Percentiles rank a stretch among this genome's conserved stretches.
Evolutionary conservation across 768 basidiomycete species (phyloP).

Genomic region (Gautieria morchelliformis): DNA sequence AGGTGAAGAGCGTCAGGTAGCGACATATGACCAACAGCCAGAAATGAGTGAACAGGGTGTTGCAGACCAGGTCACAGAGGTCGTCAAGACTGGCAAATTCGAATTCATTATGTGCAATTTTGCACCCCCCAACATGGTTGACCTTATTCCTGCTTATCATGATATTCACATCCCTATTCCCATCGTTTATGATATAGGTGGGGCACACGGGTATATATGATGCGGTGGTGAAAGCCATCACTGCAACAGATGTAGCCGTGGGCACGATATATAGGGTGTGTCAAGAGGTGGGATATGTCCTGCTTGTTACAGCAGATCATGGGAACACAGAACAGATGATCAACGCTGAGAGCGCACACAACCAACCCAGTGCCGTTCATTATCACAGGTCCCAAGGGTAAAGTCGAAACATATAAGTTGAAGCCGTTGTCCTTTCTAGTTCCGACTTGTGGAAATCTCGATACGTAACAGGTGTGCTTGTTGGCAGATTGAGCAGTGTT

Average conservation of each 20-base stretch:
- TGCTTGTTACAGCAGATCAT: slow-evolving; percentile 87
- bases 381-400: slow-evolving; percentile 54
- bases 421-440: too few species aligned
- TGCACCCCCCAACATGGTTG: slow-evolving; percentile 92
- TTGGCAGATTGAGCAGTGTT: too few species aligned
- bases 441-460: too few species aligned
- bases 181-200: slow-evolving; percentile 34
- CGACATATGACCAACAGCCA: slow-evolving; percentile 88
- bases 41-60: slow-evolving; percentile 85
- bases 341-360: slow-evolving; percentile 77
- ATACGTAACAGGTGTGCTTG: too few species aligned
- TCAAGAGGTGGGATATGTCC: slow-evolving; percentile 74
- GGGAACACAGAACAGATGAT: slow-evolving; percentile 95
- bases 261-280: slow-evolving; percentile 82
- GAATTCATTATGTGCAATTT: slow-evolving; percentile 98
- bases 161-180: background rate
- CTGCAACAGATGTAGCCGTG: slow-evolving; percentile 83
- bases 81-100: slow-evolving; percentile 56
- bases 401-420: too few species aligned
- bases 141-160: slow-evolving; percentile 9
- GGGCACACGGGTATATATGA: slow-evolving; percentile 91
- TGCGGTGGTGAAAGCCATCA: slow-evolving; percentile 82
- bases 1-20: slow-evolving; percentile 67
- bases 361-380: slow-evolving; percentile 90
- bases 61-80: slow-evolving; percentile 86